These are phyloP conservation scores for Ganoderma lucidum DNA, from an alignment of 1,284 basidiomycete species.

Conservation along the genomic window DNA sequence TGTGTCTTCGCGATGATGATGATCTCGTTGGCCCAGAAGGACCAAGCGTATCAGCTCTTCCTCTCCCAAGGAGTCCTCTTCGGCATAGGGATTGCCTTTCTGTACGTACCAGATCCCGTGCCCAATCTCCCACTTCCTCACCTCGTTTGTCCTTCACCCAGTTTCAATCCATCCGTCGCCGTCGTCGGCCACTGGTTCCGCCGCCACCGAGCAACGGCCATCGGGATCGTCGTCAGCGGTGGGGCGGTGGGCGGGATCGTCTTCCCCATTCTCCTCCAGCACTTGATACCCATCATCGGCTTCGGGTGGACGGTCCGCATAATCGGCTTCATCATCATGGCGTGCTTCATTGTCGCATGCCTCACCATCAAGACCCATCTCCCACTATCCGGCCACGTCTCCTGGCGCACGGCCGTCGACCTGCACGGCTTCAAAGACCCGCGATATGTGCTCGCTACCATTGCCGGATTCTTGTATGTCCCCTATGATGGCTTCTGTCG, in stretches of 20 bases:
- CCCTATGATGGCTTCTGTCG: neutral
- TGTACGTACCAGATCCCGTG: constrained; percentile 34
- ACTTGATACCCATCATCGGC: constrained; percentile 59
- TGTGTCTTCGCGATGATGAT: constrained; percentile 46
- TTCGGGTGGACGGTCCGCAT: constrained; percentile 65
- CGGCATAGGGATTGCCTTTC: constrained; percentile 43
- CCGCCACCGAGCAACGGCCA: constrained; percentile 38
- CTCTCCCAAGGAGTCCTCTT: constrained; percentile 46
- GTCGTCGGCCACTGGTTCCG: constrained; percentile 48
- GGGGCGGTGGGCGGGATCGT: constrained; percentile 63
- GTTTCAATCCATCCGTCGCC: constrained; percentile 31
- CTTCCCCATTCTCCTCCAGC: constrained; percentile 70
- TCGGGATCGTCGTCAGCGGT: constrained; percentile 32
- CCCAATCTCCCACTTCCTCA: neutral
- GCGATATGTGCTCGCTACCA: constrained; percentile 40
- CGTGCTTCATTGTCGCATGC: constrained; percentile 40
- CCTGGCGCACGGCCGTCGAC: constrained; percentile 37
- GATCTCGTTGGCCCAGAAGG: constrained; percentile 42
- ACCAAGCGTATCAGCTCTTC: constrained; percentile 46
- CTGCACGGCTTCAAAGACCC: constrained; percentile 42
- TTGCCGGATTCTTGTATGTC: constrained; percentile 43
- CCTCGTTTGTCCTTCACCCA: neutral
- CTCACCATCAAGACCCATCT: constrained; percentile 33
- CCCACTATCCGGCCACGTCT: constrained; percentile 26
- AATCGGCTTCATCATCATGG: constrained; percentile 42